phyloP scores from a whole-genome alignment of 1,284 basidiomycete genomes.

The Mixia osmundae region DNA sequence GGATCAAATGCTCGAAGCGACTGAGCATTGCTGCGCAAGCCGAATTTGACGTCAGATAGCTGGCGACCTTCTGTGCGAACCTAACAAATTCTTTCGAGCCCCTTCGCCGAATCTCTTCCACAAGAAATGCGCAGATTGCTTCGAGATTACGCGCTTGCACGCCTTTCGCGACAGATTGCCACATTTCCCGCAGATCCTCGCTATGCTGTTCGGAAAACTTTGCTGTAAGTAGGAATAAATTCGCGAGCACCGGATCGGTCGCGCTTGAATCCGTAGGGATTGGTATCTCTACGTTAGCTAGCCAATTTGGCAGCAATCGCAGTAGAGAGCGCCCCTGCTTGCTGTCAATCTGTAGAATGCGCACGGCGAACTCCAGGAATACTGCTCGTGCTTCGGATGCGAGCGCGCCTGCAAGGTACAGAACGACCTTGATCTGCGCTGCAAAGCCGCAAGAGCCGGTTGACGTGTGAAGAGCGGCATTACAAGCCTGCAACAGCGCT shows the following conservation, averaged over 20 bases:
- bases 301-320: constrained; percentile 56
- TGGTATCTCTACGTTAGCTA: constrained; percentile 40
- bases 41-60: constrained; percentile 67
- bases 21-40: constrained; percentile 3
- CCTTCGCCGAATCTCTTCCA: constrained; percentile 68
- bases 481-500: not conserved
- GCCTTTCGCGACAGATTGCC: constrained; percentile 46
- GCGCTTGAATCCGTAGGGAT: constrained; percentile 28
- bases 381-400: not conserved
- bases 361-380: constrained; percentile 1
- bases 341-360: not conserved
- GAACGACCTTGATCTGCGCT: not conserved
- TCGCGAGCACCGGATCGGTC: constrained; percentile 42
- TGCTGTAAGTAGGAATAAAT: constrained; percentile 61
- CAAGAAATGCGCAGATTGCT: constrained; percentile 54
- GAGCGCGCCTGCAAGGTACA: not conserved
- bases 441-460: no score
- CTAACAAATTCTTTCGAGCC: constrained; percentile 51
- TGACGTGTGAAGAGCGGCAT: no score
- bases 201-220: constrained; percentile 51
- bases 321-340: constrained; percentile 28
- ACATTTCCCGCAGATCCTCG: constrained; percentile 60
- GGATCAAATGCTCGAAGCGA: constrained; percentile 9
- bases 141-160: constrained; percentile 50
- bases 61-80: constrained; percentile 58